phyloP scores from a whole-genome alignment of 768 basidiomycete species.

The Pleurotus tuber-regium region DNA sequence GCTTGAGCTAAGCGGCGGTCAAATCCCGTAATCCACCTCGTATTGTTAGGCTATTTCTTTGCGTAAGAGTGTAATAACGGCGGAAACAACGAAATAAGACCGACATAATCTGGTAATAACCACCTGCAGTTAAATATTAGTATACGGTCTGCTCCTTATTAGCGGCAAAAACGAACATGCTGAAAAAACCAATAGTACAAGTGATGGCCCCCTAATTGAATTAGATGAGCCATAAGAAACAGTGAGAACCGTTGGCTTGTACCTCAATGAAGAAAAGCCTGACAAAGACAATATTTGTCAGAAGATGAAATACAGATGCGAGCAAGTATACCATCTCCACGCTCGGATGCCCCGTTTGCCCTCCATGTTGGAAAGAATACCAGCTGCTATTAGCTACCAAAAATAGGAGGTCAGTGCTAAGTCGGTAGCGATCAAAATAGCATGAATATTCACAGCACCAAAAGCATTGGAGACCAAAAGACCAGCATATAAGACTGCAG shows the following conservation, averaged over 20 bases:
- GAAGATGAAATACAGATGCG: not conserved
- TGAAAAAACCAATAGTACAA: constrained; percentile 51
- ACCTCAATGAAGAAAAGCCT: constrained; percentile 76
- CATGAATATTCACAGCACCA: constrained; percentile 54
- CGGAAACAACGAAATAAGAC: constrained; percentile 16
- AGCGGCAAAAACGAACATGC: constrained; percentile 38
- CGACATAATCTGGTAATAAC: constrained; percentile 57
- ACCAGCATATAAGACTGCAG: constrained; percentile 58
- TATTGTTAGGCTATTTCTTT: constrained; percentile 51
- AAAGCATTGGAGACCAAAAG: constrained; percentile 66
- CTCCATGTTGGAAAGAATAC: constrained; percentile 68
- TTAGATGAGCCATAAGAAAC: not conserved
- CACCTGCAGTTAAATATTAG: constrained; percentile 33
- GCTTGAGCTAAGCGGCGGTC: constrained; percentile 61
- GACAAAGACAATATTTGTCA: not conserved
- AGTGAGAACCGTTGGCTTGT: constrained; percentile 6
- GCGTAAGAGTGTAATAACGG: not conserved
- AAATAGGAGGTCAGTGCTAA: not conserved
- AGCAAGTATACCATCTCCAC: constrained; percentile 59
- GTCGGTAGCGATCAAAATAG: too few species aligned
- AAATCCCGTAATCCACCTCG: constrained; percentile 49
- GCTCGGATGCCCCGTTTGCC: constrained; percentile 63
- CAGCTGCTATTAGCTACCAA: constrained; percentile 66
- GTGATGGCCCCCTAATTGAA: constrained; percentile 56
- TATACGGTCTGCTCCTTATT: not conserved